Conservation (phyloP, 352 stramenopile genomes). For the Albugo laibachii region DNA sequence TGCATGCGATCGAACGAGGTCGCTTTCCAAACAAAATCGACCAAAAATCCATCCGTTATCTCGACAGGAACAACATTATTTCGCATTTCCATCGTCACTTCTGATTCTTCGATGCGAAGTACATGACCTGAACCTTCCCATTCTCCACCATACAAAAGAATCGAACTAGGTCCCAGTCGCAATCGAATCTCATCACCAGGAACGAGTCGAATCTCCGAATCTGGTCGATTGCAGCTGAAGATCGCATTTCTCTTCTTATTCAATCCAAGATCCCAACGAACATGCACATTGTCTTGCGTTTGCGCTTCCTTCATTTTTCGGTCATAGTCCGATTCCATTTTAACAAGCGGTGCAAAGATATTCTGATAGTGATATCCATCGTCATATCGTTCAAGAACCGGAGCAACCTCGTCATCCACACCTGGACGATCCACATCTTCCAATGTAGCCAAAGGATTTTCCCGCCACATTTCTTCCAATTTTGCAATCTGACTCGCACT, state of each 20-base stretch:
- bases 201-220: conserved; percentile 82
- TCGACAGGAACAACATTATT: conserved; percentile 71
- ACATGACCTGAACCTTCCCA: conserved; percentile 94
- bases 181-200: conserved; percentile 94
- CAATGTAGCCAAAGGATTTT: conserved; percentile 90
- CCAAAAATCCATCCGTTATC: conserved; percentile 90
- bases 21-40: conserved; percentile 99
- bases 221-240: conserved; percentile 84
- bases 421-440: conserved; percentile 90
- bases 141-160: conserved; percentile 63
- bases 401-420: conserved; percentile 73
- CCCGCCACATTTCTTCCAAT: conserved; percentile 89
- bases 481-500: conserved; percentile 82
- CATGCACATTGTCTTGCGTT: conserved; percentile 84
- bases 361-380: conserved; percentile 99
- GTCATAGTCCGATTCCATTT: conserved; percentile 99
- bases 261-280: conserved; percentile 91
- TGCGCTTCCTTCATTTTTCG: conserved; percentile 97
- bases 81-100: conserved; percentile 75
- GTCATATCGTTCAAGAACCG: conserved; percentile 87
- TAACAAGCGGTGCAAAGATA: conserved; percentile 97
- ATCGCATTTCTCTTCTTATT: conserved; percentile 93
- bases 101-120: conserved; percentile 58
- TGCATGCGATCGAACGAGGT: conserved; percentile 99
- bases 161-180: conserved; percentile 65